These are phyloP conservation scores for Metroxylon sagu DNA, from an alignment of 176 grass and related monocot species.

Conservation along the genomic window DNA sequence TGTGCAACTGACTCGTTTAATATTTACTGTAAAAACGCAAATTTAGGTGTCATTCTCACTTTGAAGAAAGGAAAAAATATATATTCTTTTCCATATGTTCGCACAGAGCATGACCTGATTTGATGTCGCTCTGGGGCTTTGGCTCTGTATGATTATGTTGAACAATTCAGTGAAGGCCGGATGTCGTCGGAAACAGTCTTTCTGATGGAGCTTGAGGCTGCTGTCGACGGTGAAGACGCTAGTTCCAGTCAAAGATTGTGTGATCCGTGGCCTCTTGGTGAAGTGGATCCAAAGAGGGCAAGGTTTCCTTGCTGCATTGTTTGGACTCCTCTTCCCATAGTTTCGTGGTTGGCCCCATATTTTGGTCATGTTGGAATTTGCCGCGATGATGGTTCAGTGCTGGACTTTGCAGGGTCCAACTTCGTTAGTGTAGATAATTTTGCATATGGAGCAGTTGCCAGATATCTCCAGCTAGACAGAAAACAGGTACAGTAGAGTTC, in stretches of 20 bases:
- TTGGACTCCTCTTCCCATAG: constrained; percentile 85
- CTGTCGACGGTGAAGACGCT: constrained; percentile 30
- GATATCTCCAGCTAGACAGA: constrained; percentile 73
- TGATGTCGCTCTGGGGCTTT: too few species aligned
- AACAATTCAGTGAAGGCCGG: constrained; percentile 18
- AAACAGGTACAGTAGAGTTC: constrained; percentile 48
- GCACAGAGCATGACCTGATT: too few species aligned
- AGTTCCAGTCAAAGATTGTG: constrained; percentile 8
- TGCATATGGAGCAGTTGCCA: constrained; percentile 79
- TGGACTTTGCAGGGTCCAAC: constrained; percentile 84
- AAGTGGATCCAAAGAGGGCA: constrained; percentile 68
- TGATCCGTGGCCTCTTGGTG: constrained; percentile 39
- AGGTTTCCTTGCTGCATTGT: constrained; percentile 89
- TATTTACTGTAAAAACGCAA: too few species aligned
- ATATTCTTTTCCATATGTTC: too few species aligned
- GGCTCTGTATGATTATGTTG: neutral
- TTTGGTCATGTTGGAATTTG: constrained; percentile 92
- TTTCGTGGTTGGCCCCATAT: constrained; percentile 95
- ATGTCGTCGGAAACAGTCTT: constrained; percentile 27
- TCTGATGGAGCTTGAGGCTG: constrained; percentile 37
- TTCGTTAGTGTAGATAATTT: constrained; percentile 70
- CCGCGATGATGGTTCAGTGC: constrained; percentile 58
- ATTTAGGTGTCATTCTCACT: too few species aligned
- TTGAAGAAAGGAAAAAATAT: too few species aligned
- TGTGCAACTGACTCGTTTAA: too few species aligned